Evolutionary conservation across 73 alveolate species (phyloP), one percentile per base, ranked within the genome.

Genomic region (Effrenium voratum): DNA sequence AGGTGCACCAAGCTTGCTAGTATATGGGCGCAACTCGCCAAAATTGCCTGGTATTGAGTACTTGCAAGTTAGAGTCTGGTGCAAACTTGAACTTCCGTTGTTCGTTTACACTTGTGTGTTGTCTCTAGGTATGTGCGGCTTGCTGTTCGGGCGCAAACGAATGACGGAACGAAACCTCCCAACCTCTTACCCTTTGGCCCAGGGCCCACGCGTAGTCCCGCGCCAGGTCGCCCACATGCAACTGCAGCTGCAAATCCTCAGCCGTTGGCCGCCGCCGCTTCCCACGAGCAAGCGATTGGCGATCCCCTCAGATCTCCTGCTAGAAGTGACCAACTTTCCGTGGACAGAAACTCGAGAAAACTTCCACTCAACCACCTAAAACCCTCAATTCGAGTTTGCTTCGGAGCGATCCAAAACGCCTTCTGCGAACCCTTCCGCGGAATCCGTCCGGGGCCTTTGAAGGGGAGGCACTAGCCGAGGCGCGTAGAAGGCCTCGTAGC

Each of bases 191-290:
- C n/a, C n/a, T n/a, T n/a, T n/a, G n/a, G n/a, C n/a, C n/a, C n/a
- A n/a, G n/a, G n/a, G n/a, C n/a, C n/a, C n/a, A n/a, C n/a, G 16
- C 93, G 47, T 84, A 84, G 80, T 84, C 80, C 26, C 93, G 77
- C 12, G 24, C 59, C 38, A 84, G 63, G 59, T 84, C 80, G 3
- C 93, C 93, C 16, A 43, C 16, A 32, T 84, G 93, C 38, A 84
- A 59, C 59, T 84, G 93, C 41, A 84, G 93, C 59, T 84, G 93
- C 8, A 84, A 59, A 55, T 84, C 93, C 93, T 84, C 36, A 47
- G 50, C 32, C 2, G 41, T 1, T 32, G 19, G 19, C 26, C 26
- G 19, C 63, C 19, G 63, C 63, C 26, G 63, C 63, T 8, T 52
- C 8, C 19, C 19, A 12, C 63, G 63, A 12, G 63, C 26, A 8